A percentile compares a stretch with the other conserved stretches of the same genome.
phyloP scores from a whole-genome alignment of 169 alveolate genomes.

The Babesia ovis region DNA sequence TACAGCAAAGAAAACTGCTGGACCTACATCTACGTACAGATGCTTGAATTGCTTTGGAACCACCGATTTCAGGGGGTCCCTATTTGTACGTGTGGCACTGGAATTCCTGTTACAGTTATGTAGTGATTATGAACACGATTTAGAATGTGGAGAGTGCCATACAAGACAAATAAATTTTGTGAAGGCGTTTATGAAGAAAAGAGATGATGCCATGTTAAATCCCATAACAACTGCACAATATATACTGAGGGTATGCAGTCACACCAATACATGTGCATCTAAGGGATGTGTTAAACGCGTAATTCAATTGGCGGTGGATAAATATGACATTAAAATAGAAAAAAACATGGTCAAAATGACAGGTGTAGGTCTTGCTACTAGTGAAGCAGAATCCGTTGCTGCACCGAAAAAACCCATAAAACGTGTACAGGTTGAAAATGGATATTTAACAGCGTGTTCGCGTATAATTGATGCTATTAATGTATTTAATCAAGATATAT shows the following conservation, averaged over 20 bases:
- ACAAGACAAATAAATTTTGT: slow-evolving; percentile 2
- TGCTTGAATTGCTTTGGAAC: slow-evolving; percentile 30
- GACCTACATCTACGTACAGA: neutral
- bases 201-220: neutral
- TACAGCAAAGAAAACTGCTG: neutral
- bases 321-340: neutral
- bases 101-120: slow-evolving; percentile 17
- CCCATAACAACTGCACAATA: neutral
- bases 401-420: neutral
- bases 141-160: slow-evolving; percentile 22
- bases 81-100: slow-evolving; percentile 14
- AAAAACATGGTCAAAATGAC: neutral
- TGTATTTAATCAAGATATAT: neutral
- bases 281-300: slow-evolving; percentile 3
- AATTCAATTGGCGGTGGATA: neutral
- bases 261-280: neutral
- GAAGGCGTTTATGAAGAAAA: neutral
- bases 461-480: neutral
- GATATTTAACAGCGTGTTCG: slow-evolving; percentile 6
- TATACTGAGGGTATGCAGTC: neutral
- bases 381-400: too few species aligned
- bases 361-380: too few species aligned
- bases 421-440: neutral
- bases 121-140: neutral
- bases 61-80: slow-evolving; percentile 23